Evolutionary conservation across 2,329 filamentous ascomycete genomes (phyloP), one percentile per base, ranked within the genome.

Genomic region (Dothideomycetes sp.): DNA sequence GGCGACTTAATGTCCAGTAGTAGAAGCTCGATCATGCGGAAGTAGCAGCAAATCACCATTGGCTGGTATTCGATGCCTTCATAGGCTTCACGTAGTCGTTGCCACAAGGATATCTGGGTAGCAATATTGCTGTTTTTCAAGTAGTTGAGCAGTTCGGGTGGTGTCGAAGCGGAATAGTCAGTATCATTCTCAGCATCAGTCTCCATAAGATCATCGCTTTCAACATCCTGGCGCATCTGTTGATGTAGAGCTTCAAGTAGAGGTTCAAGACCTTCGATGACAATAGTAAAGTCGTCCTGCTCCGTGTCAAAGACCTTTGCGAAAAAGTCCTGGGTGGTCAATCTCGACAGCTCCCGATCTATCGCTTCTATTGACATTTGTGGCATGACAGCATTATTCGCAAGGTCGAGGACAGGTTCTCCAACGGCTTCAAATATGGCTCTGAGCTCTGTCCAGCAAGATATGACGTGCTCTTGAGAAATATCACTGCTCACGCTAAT

Each of bases 281-380:
- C 77, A 4, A 80, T 74, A 10, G 89, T 74, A 0, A 89, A 84
- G 50, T 95, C 81, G 33, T 81, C 78, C 44, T 80, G 75, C 43
- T 91, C 82, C 25, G 87, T 80, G 45, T 84, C 82, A 57, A 96
- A 96, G 1, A 98, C 75, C 25, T 80, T 84, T 36, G 87, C 71
- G 61, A 98, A 96, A 59, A 96, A 96, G 55, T 95, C 89, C 76
- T 94, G 91, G 0, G 89, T 96, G 11, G 85, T 94, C 23, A 96
- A 71, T 53, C 88, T 87, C 10, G 85, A 89, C 18, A 95, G 82
- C 57, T 98, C 89, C 41, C 86, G 80, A 47, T 96, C 88, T 6
- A 91, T 80, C 1, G 86, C 84, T n/a, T 74, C 72, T 2, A 78
- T 64, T 0, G 89, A 95, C 35, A 98, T 74, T 47, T 91, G 84